Evolutionary conservation across 2,329 filamentous ascomycete species (phyloP), one percentile per base, ranked within the genome.

Genomic region (Xylaria sp.): DNA sequence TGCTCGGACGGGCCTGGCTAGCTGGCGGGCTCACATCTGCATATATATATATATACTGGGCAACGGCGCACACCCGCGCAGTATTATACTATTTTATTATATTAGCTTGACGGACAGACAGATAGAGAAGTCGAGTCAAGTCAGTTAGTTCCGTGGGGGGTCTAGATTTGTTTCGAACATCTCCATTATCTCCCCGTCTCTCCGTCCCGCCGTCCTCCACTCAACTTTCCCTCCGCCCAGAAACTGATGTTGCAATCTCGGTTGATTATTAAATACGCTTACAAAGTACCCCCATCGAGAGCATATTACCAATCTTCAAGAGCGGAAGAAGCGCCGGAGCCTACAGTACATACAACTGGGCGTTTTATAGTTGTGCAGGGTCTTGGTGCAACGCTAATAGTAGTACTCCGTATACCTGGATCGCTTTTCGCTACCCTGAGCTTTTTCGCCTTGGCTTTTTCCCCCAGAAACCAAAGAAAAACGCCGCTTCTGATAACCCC

Each of bases 241-340:
- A 28, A 69, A 69, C 52, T 66, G 63, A 69, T 69, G 66, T 66
- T 69, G 59, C 66, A 69, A 69, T 69, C 63, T 65, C 66, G 39
- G 56, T 61, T 65, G 70, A 71, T 67, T 70, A 70, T 67, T 67
- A 66, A 70, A 39, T 63, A 25, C 57, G 70, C 70, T 72, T 63
- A 72, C 67, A 44, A 72, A 72, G 39, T 67, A 65, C 62, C 63
- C 57, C 54, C 69, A 58, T 70, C 39, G 48, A 23, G 55, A 37
- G 20, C 61, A n/a, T 52, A 66, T 71, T 69, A 70, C 63, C 63
- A 70, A 64, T 67, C 65, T 39, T 28, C 20, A 62, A 58, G 41
- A 18, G 62, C 23, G 41, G 12, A 41, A n/a, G 28, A 37, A 37
- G 34, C 34, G 34, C 34, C 34, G 34, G 34, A 37, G 34, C 34